Evolutionary conservation across 805 yeast species (phyloP).

Genomic region (Kazachstania africana): DNA sequence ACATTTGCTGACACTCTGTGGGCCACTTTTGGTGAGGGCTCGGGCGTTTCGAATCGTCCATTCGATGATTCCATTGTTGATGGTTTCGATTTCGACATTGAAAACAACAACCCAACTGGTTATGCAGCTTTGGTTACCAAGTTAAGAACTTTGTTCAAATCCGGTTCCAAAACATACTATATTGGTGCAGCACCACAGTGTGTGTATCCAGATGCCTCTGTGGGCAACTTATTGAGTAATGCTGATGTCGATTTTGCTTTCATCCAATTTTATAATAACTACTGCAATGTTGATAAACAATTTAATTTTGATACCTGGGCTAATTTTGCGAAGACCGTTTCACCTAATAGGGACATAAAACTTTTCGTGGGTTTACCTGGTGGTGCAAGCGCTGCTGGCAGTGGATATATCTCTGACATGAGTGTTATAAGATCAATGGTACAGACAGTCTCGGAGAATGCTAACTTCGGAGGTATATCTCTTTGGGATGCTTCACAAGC

Average conservation of each 20-base stretch:
- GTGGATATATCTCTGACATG: slow-evolving; percentile 45
- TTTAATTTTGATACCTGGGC: slow-evolving; percentile 74
- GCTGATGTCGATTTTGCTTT: slow-evolving; percentile 70
- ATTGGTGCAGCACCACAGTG: slow-evolving; percentile 91
- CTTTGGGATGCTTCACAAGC: slow-evolving; percentile 89
- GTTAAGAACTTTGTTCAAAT: slow-evolving; percentile 39
- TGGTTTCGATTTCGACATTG: slow-evolving; percentile 91
- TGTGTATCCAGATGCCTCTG: slow-evolving; percentile 66
- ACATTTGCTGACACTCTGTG: slow-evolving; percentile 48
- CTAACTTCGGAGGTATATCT: slow-evolving; percentile 75
- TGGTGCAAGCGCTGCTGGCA: slow-evolving; percentile 43
- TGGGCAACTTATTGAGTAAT: slow-evolving; percentile 45
- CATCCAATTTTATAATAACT: slow-evolving; percentile 83
- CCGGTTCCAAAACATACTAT: slow-evolving; percentile 50
- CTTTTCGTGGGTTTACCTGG: slow-evolving; percentile 72
- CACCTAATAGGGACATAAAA: slow-evolving; percentile 61
- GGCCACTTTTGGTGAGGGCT: slow-evolving; percentile 53
- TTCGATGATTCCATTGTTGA: slow-evolving; percentile 71
- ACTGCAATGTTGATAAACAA: slow-evolving; percentile 41
- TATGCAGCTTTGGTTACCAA: slow-evolving; percentile 48
- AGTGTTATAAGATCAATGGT: slow-evolving; percentile 33
- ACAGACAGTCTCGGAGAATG: slow-evolving; percentile 60
- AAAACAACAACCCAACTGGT: slow-evolving; percentile 51
- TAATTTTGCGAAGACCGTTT: slow-evolving; percentile 40
- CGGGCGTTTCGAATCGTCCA: slow-evolving; percentile 41